A percentile compares a stretch with the other conserved stretches of the same genome.
Evolutionary conservation across 2,329 filamentous ascomycete species (phyloP).

Genomic region (Xylaria sp.): DNA sequence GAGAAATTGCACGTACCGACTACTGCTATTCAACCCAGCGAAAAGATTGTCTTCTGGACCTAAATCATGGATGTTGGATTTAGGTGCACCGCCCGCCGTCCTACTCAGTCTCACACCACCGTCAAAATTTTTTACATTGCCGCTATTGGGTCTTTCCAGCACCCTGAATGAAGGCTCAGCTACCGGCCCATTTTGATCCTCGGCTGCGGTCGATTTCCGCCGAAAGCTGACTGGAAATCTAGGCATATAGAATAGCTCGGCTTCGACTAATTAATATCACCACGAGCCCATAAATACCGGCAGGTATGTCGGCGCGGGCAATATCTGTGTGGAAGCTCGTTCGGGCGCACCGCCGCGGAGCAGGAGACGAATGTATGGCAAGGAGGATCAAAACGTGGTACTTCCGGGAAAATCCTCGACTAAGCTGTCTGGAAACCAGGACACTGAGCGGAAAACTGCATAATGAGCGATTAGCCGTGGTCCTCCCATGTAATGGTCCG

Average conservation of each 20-base stretch:
- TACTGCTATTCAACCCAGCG: conserved; percentile 64
- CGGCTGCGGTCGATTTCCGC: conserved; percentile 70
- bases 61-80: conserved; percentile 53
- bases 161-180: conserved; percentile 68
- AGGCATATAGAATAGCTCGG: conserved; percentile 64
- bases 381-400: conserved; percentile 29
- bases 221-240: conserved; percentile 70
- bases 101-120: conserved; percentile 59
- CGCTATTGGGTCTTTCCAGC: conserved; percentile 63
- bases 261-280: conserved; percentile 38
- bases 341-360: conserved; percentile 21
- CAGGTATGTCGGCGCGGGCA: conserved; percentile 25
- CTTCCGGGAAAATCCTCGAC: conserved; percentile 24
- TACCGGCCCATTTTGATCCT: conserved; percentile 62
- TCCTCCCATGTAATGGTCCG: conserved; percentile 47
- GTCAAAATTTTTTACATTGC: conserved; percentile 61
- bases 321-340: conserved; percentile 32
- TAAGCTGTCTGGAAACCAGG: conserved; percentile 36
- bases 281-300: conserved; percentile 45
- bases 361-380: conserved; percentile 24
- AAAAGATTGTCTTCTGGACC: conserved; percentile 67
- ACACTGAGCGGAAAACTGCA: conserved; percentile 53
- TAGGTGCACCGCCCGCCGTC: conserved; percentile 53
- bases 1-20: conserved; percentile 60
- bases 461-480: conserved; percentile 50